These are phyloP conservation scores for Gastrolobium bilobum DNA, from an alignment of 306 rosid genomes.

Conservation along the genomic window DNA sequence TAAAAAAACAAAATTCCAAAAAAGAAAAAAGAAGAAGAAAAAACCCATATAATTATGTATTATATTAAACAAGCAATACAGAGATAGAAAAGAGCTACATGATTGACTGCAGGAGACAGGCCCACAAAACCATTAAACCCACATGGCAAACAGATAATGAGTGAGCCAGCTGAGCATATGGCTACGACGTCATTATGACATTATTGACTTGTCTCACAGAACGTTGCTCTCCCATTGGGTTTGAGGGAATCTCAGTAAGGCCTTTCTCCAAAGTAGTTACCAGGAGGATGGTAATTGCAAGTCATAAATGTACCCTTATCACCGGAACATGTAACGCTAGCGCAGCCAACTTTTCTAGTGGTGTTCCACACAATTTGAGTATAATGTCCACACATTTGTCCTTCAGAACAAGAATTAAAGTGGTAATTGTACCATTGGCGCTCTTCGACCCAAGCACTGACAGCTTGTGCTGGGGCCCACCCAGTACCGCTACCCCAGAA, in stretches of 20 bases:
- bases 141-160: slow-evolving; percentile 46
- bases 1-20: neutral
- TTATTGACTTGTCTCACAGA: slow-evolving; percentile 36
- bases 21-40: neutral
- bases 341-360: slow-evolving; percentile 73
- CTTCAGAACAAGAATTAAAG: slow-evolving; percentile 66
- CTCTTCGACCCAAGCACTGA: slow-evolving; percentile 76
- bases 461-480: slow-evolving; percentile 84
- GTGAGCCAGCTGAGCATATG: neutral
- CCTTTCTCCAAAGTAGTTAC: slow-evolving; percentile 81
- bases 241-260: slow-evolving; percentile 65
- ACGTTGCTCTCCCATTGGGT: neutral
- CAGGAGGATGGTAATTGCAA: slow-evolving; percentile 96
- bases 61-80: slow-evolving; percentile 29
- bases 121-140: neutral
- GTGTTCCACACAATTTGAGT: slow-evolving; percentile 87
- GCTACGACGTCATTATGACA: neutral
- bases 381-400: slow-evolving; percentile 83
- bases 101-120: slow-evolving; percentile 29
- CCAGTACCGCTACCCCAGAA: slow-evolving; percentile 91
- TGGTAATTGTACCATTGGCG: slow-evolving; percentile 62
- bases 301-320: slow-evolving; percentile 79
- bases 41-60: neutral
- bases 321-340: slow-evolving; percentile 63
- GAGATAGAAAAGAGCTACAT: slow-evolving; percentile 28